phyloP scores from a whole-genome alignment of 2,329 filamentous ascomycete genomes.

The Rosellinia necatrix region DNA sequence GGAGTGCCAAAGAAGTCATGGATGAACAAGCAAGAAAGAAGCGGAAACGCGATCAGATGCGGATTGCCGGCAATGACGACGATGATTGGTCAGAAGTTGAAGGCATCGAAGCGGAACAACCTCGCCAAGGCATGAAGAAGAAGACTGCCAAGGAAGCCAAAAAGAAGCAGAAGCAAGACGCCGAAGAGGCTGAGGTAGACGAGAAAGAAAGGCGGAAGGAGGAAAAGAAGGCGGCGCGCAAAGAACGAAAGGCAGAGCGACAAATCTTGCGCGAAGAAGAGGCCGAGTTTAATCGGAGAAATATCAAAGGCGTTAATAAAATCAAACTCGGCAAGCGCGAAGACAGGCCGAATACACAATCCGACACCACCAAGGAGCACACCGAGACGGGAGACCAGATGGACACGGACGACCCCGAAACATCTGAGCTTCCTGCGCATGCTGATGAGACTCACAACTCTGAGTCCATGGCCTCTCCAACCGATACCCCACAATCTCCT shows the following conservation, averaged over 20 bases:
- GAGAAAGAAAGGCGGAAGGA: slow-evolving; percentile 53
- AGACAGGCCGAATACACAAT: slow-evolving; percentile 33
- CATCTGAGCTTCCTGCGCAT: slow-evolving; percentile 47
- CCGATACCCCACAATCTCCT: slow-evolving; percentile 62
- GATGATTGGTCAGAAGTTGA: slow-evolving; percentile 51
- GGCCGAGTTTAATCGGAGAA: slow-evolving; percentile 47
- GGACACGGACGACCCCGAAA: slow-evolving; percentile 17
- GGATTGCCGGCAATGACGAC: slow-evolving; percentile 52
- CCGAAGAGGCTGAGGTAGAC: slow-evolving; percentile 42
- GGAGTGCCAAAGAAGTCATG: slow-evolving; percentile 88
- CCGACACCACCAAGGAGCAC: slow-evolving; percentile 25
- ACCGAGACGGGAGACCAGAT: slow-evolving; percentile 37
- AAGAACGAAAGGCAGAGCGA: slow-evolving; percentile 49
- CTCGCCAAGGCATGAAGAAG: slow-evolving; percentile 66
- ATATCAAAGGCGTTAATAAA: slow-evolving; percentile 44
- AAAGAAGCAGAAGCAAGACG: slow-evolving; percentile 56
- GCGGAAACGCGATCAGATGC: slow-evolving; percentile 65
- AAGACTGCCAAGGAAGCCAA: slow-evolving; percentile 45
- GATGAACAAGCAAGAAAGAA: slow-evolving; percentile 79
- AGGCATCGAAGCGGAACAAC: slow-evolving; percentile 63
- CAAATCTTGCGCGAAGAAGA: slow-evolving; percentile 44
- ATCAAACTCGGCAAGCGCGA: slow-evolving; percentile 41
- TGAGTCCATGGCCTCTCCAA: slow-evolving; percentile 42
- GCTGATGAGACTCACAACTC: slow-evolving; percentile 50
- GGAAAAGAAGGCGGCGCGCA: slow-evolving; percentile 56